Percentiles rank a stretch among this genome's conserved stretches.
These are phyloP conservation scores for Tylopilus rubrobrunneus DNA, from an alignment of 768 basidiomycete species.

Conservation along the genomic window DNA sequence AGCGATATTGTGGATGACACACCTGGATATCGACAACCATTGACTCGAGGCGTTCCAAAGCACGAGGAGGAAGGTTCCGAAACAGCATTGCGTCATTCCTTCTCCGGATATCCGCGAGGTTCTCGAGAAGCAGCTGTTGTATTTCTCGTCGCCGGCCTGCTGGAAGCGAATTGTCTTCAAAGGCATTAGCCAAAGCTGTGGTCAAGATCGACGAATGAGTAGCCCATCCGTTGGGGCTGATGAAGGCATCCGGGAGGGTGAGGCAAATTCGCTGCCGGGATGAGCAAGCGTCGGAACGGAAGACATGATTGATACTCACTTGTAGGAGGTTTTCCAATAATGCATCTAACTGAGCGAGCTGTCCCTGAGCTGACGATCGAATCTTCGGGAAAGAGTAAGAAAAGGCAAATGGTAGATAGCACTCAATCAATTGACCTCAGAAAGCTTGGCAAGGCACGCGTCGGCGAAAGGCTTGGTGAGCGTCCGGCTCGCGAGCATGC, in stretches of 20 bases:
- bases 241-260: slow-evolving; percentile 68
- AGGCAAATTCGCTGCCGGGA: slow-evolving; percentile 57
- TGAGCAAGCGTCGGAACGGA: neutral
- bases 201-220: slow-evolving; percentile 40
- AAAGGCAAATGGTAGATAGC: neutral
- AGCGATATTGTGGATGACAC: neutral
- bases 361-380: slow-evolving; percentile 49
- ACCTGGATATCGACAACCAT: slow-evolving; percentile 56
- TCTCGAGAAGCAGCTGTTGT: slow-evolving; percentile 48
- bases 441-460: slow-evolving; percentile 61
- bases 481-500: slow-evolving; percentile 62
- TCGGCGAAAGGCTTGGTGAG: slow-evolving; percentile 67
- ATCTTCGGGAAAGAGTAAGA: slow-evolving; percentile 41
- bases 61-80: slow-evolving; percentile 57
- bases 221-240: slow-evolving; percentile 69
- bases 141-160: slow-evolving; percentile 37
- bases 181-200: slow-evolving; percentile 37
- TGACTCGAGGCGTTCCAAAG: slow-evolving; percentile 55
- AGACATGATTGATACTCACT: slow-evolving; percentile 35
- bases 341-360: slow-evolving; percentile 49
- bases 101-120: slow-evolving; percentile 64
- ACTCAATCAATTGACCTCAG: slow-evolving; percentile 46
- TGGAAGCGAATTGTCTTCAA: slow-evolving; percentile 24
- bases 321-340: slow-evolving; percentile 58
- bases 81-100: slow-evolving; percentile 84